Evolutionary conservation across 768 basidiomycete species (phyloP), one percentile per base, ranked within the genome.

Genomic region (Hericium erinaceus): DNA sequence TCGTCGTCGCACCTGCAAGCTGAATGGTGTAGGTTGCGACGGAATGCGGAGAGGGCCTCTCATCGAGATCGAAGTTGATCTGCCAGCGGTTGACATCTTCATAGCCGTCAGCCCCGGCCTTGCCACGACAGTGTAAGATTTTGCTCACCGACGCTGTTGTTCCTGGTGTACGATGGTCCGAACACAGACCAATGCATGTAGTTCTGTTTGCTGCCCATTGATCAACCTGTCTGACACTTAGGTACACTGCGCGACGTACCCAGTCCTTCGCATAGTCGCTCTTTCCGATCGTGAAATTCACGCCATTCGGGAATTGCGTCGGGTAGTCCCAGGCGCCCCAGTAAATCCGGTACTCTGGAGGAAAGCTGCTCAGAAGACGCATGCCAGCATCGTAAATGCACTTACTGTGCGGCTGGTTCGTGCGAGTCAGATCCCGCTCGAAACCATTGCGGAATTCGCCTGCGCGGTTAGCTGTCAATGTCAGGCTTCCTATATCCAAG

Each of bases 271-370:
- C 56, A 24, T 64, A 64, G 1, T 55, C 52, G 39, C 67, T 68
- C 37, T 57, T 40, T 24, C 68, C 68, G 48, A 69, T 55, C 0
- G 68, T 69, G 48, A 68, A 69, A 55, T 69, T 69, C 1, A 68
- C 68, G 22, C 68, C 68, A 2, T 56, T 56, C 2, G 68, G 68
- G 53, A 69, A 69, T 38, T 69, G 64, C 8, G 59, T 64, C 12
- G 64, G 64, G 55, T 66, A 69, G 52, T 68, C 66, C 65, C 65
- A 69, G 8, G 68, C 66, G n/a, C 68, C 68, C 66, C 66, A 69
- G 59, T 53, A 63, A 13, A 60, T 63, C 3, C 54, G 55, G n/a
- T 60, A 65, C 61, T 62, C 60, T 64, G 60, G 58, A 4, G 55
- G 54, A 33, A 18, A 40, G 28, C 11, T 28, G 3, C n/a, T 7